phyloP scores from a whole-genome alignment of 345 rosid genomes.

The Viola odorata region DNA sequence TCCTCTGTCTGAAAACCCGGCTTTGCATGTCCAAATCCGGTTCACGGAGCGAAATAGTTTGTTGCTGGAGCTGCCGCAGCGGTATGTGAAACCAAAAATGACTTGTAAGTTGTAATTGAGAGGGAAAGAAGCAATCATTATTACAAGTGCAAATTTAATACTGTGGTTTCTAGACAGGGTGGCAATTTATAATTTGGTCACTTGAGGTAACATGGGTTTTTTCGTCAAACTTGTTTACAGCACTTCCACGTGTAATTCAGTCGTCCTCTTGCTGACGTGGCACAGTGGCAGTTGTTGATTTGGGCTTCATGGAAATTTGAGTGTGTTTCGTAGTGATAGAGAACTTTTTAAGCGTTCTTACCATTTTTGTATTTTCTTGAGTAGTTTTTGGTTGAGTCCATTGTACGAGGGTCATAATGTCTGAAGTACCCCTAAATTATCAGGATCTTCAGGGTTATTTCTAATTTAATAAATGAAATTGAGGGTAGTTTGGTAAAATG shows the following conservation, averaged over 20 bases:
- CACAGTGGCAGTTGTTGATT: conserved; percentile 1
- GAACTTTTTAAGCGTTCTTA: neutral
- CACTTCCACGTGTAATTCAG: too few species aligned
- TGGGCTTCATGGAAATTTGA: neutral
- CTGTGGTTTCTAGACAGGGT: too few species aligned
- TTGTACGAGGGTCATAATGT: neutral
- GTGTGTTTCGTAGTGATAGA: neutral
- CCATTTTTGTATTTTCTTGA: too few species aligned
- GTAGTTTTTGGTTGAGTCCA: neutral
- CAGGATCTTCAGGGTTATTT: neutral
- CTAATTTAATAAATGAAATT: neutral
- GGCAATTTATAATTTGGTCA: neutral
- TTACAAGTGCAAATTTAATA: too few species aligned
- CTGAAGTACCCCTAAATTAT: neutral
- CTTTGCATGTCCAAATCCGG: conserved; percentile 24
- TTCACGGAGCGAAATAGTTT: neutral
- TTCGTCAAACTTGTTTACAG: neutral
- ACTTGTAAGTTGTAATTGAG: neutral
- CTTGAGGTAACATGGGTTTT: neutral
- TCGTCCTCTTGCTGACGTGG: too few species aligned
- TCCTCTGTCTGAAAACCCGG: neutral
- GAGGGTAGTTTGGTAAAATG: conserved; percentile 18
- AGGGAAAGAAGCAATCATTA: too few species aligned
- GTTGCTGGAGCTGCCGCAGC: too few species aligned
- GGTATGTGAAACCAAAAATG: conserved; percentile 1